A percentile compares a stretch with the other conserved stretches of the same genome.
Conservation (phyloP, 139 green algal genomes). For the Ostreobium quekettii region DNA sequence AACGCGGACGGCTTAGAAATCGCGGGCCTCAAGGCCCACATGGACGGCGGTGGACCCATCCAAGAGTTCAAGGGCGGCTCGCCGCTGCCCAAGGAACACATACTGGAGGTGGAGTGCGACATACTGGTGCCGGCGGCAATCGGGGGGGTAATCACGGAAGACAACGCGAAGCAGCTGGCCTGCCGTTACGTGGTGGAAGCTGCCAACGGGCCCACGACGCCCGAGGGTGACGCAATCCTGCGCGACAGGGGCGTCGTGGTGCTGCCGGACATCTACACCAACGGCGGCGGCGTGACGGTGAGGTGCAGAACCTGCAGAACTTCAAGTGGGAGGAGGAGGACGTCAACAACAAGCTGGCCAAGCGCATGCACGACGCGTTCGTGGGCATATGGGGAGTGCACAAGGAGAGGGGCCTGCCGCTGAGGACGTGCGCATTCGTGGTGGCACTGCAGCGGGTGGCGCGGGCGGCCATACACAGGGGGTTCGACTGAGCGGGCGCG, state of each 20-base stretch:
- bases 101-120: slow-evolving; percentile 67
- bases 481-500: slow-evolving; percentile 26
- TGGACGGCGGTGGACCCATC: slow-evolving; percentile 22
- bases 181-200: slow-evolving; percentile 77
- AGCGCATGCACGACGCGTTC: slow-evolving; percentile 36
- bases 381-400: slow-evolving; percentile 20
- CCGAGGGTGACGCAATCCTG: slow-evolving; percentile 60
- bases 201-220: slow-evolving; percentile 76
- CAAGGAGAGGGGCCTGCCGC: slow-evolving; percentile 25
- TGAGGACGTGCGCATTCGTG: slow-evolving; percentile 36
- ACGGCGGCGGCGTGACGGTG: slow-evolving; percentile 39
- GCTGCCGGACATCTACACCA: slow-evolving; percentile 64
- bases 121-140: slow-evolving; percentile 86
- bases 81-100: slow-evolving; percentile 23
- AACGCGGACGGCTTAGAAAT: slow-evolving; percentile 71
- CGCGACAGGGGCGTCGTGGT: slow-evolving; percentile 53
- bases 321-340: slow-evolving; percentile 70
- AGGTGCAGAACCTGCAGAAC: slow-evolving; percentile 78
- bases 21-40: slow-evolving; percentile 37
- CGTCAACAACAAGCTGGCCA: slow-evolving; percentile 40
- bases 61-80: slow-evolving; percentile 23
- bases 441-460: slow-evolving; percentile 35
- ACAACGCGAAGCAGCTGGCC: slow-evolving; percentile 43
- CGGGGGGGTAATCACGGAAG: slow-evolving; percentile 54
- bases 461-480: slow-evolving; percentile 27